phyloP scores from a whole-genome alignment of 140 eudicot genomes.

The Flaveria floridana region DNA sequence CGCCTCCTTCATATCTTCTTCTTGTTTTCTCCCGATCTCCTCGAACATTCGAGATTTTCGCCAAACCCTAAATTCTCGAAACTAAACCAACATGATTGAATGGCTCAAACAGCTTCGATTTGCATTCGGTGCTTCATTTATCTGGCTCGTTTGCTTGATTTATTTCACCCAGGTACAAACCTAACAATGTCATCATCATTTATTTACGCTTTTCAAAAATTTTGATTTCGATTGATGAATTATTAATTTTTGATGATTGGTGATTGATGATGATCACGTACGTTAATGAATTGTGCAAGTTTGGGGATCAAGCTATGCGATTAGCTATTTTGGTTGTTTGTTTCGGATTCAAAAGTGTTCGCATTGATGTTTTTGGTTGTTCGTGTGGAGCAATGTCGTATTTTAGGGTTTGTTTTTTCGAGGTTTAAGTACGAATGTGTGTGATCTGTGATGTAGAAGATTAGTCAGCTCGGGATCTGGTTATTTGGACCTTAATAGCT shows the following conservation, averaged over 20 bases:
- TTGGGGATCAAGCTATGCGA: conserved; percentile 23
- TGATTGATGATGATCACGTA: conserved; percentile 5
- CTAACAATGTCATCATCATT: neutral
- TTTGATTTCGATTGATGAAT: conserved; percentile 15
- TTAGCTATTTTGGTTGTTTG: conserved; percentile 19
- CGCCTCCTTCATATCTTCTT: conserved; percentile 31
- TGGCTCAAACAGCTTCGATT: conserved; percentile 62
- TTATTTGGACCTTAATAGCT: neutral
- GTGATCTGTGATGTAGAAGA: conserved; percentile 13
- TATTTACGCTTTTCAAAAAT: neutral
- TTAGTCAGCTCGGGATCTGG: neutral
- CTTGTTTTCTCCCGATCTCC: neutral
- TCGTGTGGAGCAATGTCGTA: neutral
- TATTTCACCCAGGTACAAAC: conserved; percentile 81
- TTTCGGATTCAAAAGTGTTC: conserved; percentile 3
- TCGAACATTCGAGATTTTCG: conserved; percentile 12
- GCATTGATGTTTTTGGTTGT: neutral
- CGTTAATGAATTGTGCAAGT: conserved; percentile 8
- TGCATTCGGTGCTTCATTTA: conserved; percentile 84
- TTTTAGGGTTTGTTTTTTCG: neutral
- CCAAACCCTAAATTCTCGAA: conserved; percentile 26
- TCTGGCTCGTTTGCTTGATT: conserved; percentile 94
- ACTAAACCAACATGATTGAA: conserved; percentile 37
- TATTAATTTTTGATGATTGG: neutral
- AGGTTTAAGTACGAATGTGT: neutral